Base-by-base conservation (phyloP, 2,329 filamentous ascomycete species). In the Elsinoe ampelina region DNA sequence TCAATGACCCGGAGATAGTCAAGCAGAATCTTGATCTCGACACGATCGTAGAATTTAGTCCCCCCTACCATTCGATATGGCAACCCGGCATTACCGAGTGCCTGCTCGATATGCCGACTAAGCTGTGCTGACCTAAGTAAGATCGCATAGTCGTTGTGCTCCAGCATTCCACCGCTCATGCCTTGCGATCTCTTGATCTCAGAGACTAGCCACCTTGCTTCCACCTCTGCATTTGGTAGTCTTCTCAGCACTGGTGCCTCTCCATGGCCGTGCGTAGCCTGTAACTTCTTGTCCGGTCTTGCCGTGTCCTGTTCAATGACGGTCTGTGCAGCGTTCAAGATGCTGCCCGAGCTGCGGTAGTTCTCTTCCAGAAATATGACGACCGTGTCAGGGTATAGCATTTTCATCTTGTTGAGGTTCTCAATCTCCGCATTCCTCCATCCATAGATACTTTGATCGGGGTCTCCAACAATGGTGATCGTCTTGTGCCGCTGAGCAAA, bases 361-460 rank as follows among this genome's bases (percentile, higher is more conserved):
- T 97, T 98, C 65, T 96, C 87, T 67, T 96, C 88, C 2, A 98
- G 76, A 5, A 92, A 84, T 43, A 96, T 83, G 58, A 93, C 86
- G 3, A 89, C 80, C 0, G 90, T 93, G 22, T 86, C 80, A 0
- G 84, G 84, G 66, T 87, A 96, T 58, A 89, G 84, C 41, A 76
- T 75, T 54, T 89, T 80, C 76, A 98, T 84, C 2, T 87, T 83
- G 61, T 82, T 81, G 48, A 97, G 77, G 64, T 97, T 98, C 67
- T 86, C 86, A 63, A 92, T 89, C 69, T 98, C 92, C 8, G 93
- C 92, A 6, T 89, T 91, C 17, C 92, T 85, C 78, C 95, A 98
- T 17, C 92, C 89, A 68, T 97, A 98, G 58, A 98, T 98, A 68
- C 91, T 96, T 71, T 98, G 92, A 68, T 98, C 93, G 0, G 93